phyloP scores from a whole-genome alignment of 1,139 yeast species.

The Yamadazyma conglobata region DNA sequence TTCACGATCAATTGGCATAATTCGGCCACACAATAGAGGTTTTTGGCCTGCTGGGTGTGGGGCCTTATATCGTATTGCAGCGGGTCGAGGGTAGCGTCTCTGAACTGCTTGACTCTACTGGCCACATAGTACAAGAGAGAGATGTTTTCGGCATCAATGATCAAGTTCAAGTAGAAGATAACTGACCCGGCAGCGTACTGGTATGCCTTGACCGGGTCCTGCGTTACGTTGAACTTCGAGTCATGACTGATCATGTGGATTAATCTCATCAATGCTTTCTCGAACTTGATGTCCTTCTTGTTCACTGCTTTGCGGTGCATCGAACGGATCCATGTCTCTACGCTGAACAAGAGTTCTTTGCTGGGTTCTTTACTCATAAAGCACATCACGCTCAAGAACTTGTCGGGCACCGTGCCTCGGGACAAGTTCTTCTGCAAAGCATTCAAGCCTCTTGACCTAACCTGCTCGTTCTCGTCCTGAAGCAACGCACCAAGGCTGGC shows the following conservation, averaged over 20 bases:
- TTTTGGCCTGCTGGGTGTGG: conserved; percentile 25
- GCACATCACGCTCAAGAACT: conserved; percentile 64
- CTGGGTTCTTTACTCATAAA: conserved; percentile 78
- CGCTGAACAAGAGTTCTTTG: conserved; percentile 42
- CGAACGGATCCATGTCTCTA: conserved; percentile 72
- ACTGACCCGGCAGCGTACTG: conserved; percentile 50
- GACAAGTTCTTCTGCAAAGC: conserved; percentile 54
- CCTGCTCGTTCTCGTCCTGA: conserved; percentile 62
- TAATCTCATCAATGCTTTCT: conserved; percentile 63
- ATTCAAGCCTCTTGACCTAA: conserved; percentile 52
- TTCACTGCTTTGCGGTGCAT: conserved; percentile 44
- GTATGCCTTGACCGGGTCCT: conserved; percentile 29
- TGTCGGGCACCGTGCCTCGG: conserved; percentile 53
- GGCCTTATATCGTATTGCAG: conserved; percentile 28
- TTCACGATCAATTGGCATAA: conserved; percentile 65
- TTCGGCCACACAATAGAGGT: conserved; percentile 69
- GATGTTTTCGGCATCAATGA: conserved; percentile 65
- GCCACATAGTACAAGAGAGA: conserved; percentile 74
- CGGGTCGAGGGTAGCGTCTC: conserved; percentile 51
- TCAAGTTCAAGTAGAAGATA: conserved; percentile 54
- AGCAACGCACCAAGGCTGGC: conserved; percentile 55
- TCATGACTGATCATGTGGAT: conserved; percentile 75
- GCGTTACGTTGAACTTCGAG: conserved; percentile 54
- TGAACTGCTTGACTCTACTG: conserved; percentile 75
- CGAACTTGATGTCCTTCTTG: conserved; percentile 48